These are phyloP conservation scores for Sphagnurus paluster DNA, from an alignment of 1,284 basidiomycete genomes.

Conservation along the genomic window DNA sequence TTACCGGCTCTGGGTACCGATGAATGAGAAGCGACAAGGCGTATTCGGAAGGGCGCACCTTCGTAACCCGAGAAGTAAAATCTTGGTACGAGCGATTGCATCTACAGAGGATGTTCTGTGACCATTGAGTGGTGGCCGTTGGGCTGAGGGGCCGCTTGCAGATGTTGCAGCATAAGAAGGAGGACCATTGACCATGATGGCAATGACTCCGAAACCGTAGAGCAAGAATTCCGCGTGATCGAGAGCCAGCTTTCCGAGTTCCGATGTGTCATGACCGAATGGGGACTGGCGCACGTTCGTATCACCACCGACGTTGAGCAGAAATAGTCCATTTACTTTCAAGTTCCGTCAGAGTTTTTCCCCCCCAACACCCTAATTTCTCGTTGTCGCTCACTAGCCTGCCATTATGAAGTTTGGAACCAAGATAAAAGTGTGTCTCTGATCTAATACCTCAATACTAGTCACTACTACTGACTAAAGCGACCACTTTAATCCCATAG, in stretches of 20 bases:
- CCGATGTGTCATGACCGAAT: conserved; percentile 10
- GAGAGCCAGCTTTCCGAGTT: conserved; percentile 11
- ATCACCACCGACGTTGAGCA: conserved; percentile 3
- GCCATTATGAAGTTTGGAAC: conserved; percentile 82
- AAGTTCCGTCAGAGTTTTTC: neutral
- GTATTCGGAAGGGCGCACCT: conserved; percentile 46
- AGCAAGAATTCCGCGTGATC: conserved; percentile 5
- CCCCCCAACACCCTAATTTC: neutral
- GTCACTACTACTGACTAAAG: conserved; percentile 5
- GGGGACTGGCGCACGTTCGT: conserved; percentile 30
- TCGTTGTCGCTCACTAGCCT: neutral
- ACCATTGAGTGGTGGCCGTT: conserved; percentile 28
- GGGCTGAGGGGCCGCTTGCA: conserved; percentile 23
- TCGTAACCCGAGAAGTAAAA: conserved; percentile 78
- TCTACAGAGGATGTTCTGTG: conserved; percentile 22
- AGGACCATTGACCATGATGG: conserved; percentile 27
- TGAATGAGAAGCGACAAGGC: neutral
- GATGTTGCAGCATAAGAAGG: conserved; percentile 34
- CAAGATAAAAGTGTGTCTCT: conserved; percentile 75
- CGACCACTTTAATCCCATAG: too few relatives aligned
- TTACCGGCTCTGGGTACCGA: conserved; percentile 73
- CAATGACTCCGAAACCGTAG: conserved; percentile 12
- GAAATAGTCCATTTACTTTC: neutral
- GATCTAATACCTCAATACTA: conserved; percentile 5
- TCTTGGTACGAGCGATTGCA: conserved; percentile 55